A percentile compares a stretch with the other conserved stretches of the same genome.
Conservation (phyloP, 2,329 filamentous ascomycete genomes). For the Blumeria graminis region DNA sequence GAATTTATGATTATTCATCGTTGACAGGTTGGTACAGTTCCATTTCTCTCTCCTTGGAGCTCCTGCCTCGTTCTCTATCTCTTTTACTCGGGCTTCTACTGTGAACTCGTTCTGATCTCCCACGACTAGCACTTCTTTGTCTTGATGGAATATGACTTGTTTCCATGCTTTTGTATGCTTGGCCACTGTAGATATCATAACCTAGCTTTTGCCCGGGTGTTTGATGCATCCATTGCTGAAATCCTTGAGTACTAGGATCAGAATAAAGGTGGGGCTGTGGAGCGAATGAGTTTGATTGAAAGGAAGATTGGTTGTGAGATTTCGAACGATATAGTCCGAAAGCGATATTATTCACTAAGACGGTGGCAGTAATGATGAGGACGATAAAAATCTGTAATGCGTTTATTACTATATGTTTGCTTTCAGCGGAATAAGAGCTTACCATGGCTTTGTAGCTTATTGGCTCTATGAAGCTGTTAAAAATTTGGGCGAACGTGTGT, state of each 20-base stretch:
- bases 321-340: constrained; percentile 17
- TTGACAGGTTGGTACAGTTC: not conserved
- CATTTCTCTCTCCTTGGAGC: not conserved
- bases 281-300: constrained; percentile 3
- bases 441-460: constrained; percentile 69
- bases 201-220: constrained; percentile 8
- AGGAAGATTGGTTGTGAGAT: constrained; percentile 10
- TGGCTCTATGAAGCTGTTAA: constrained; percentile 80
- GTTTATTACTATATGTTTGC: too few relatives aligned
- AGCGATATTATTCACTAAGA: constrained; percentile 26
- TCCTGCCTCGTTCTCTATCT: constrained; percentile 4
- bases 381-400: constrained; percentile 25
- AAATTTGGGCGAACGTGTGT: constrained; percentile 71
- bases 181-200: constrained; percentile 7
- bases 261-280: constrained; percentile 1
- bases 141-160: constrained; percentile 10
- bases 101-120: not conserved
- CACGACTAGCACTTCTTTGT: not conserved
- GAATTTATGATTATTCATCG: not conserved
- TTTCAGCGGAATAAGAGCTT: constrained; percentile 11
- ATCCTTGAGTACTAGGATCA: constrained; percentile 4
- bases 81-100: constrained; percentile 12
- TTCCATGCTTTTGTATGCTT: constrained; percentile 11
- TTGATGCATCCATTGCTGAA: constrained; percentile 12
- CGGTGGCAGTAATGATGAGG: constrained; percentile 22